Conservation (phyloP, 352 stramenopile genomes). For the Thalassiosira pacifica region DNA sequence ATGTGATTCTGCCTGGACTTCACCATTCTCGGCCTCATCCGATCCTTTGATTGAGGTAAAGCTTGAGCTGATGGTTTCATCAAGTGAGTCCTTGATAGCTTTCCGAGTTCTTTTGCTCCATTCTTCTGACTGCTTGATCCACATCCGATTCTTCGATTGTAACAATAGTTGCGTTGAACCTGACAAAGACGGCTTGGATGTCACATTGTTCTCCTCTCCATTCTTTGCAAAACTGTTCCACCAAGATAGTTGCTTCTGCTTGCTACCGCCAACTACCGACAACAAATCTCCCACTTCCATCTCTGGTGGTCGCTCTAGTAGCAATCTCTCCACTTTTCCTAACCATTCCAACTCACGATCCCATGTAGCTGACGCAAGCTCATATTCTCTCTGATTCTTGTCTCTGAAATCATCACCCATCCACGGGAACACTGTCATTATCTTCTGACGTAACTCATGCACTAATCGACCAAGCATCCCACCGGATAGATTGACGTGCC, state of each 20-base stretch:
- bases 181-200: constrained; percentile 28
- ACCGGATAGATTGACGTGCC: constrained; percentile 51
- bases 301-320: constrained; percentile 67
- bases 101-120: constrained; percentile 39
- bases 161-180: constrained; percentile 26
- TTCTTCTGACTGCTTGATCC: constrained; percentile 40
- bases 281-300: constrained; percentile 64
- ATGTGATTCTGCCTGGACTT: background rate
- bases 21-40: background rate
- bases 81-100: constrained; percentile 42
- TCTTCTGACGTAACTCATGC: background rate
- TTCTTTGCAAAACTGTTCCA: background rate
- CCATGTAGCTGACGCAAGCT: constrained; percentile 68
- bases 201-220: constrained; percentile 3
- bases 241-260: background rate
- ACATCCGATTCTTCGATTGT: constrained; percentile 53
- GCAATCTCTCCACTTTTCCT: constrained; percentile 57
- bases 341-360: constrained; percentile 69
- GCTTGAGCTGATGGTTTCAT: constrained; percentile 41
- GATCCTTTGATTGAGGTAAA: constrained; percentile 33
- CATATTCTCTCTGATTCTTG: constrained; percentile 61
- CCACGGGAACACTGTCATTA: constrained; percentile 10
- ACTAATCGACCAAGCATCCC: constrained; percentile 19
- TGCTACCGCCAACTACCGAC: constrained; percentile 30
- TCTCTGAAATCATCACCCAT: constrained; percentile 35